phyloP scores from a whole-genome alignment of 2,329 filamentous ascomycete species.

The Colletotrichum sp. region DNA sequence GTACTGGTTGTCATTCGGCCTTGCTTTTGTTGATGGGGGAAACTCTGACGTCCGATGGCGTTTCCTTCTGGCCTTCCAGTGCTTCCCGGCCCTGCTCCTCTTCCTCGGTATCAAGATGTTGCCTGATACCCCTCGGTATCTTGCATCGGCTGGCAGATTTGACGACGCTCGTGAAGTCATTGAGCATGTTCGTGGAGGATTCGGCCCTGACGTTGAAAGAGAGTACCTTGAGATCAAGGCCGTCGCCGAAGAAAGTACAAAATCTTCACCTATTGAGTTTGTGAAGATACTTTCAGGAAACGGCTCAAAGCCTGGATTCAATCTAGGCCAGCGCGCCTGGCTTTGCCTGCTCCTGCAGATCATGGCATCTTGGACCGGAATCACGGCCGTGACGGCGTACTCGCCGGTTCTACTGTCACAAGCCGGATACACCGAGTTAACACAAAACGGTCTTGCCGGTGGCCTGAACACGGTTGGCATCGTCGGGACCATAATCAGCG shows the following conservation, averaged over 20 bases:
- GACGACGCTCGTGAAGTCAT: not conserved
- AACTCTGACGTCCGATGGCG: not conserved
- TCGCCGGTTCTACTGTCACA: not conserved
- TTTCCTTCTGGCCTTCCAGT: not conserved
- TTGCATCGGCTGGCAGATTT: not conserved
- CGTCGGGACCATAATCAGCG: constrained; percentile 54
- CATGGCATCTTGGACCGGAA: not conserved
- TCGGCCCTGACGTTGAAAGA: not conserved
- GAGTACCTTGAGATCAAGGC: not conserved
- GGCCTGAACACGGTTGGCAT: constrained; percentile 58
- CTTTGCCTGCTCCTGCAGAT: not conserved
- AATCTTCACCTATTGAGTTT: not conserved
- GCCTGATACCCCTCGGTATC: not conserved
- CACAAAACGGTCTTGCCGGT: constrained; percentile 51
- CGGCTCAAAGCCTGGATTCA: not conserved
- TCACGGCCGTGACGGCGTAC: not conserved
- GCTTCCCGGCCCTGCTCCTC: not conserved
- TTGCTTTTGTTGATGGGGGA: not conserved
- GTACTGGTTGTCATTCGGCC: not conserved
- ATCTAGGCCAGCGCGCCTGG: not conserved
- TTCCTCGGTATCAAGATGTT: not conserved
- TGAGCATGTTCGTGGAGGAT: not conserved
- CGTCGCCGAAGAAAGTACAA: not conserved
- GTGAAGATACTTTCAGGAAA: not conserved
- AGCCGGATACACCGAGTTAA: not conserved